Conservation (phyloP, 495 filamentous ascomycete genomes). For the Penicillium subrubescens region DNA sequence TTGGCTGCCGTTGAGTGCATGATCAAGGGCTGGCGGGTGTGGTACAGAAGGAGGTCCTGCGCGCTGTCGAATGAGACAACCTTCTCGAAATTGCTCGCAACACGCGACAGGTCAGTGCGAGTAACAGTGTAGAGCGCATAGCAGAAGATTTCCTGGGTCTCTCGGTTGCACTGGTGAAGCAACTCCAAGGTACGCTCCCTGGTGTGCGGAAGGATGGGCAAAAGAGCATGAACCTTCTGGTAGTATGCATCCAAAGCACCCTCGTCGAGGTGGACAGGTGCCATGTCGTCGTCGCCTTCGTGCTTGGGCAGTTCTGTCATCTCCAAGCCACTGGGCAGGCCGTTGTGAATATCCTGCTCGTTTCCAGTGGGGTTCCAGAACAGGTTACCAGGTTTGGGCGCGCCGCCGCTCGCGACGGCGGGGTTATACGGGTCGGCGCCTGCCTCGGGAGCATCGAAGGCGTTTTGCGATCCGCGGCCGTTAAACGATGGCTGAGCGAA, state of each 20-base stretch:
- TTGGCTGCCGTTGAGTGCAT: constrained; percentile 41
- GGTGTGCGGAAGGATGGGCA: constrained; percentile 71
- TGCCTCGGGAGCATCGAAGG: constrained; percentile 40
- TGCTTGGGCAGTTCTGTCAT: constrained; percentile 41
- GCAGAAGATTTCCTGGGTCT: constrained; percentile 70
- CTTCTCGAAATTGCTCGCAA: constrained; percentile 41
- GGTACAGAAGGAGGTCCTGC: constrained; percentile 53
- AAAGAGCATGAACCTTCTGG: constrained; percentile 67
- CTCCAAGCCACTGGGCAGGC: constrained; percentile 38
- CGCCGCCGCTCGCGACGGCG: constrained; percentile 29
- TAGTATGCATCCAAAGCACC: constrained; percentile 57
- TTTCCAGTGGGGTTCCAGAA: constrained; percentile 42
- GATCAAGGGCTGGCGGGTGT: constrained; percentile 51
- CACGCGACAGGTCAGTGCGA: constrained; percentile 41
- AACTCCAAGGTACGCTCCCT: constrained; percentile 63
- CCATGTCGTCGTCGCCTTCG: constrained; percentile 44
- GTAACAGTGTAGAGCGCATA: constrained; percentile 62
- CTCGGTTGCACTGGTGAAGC: constrained; percentile 59
- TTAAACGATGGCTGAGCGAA: constrained; percentile 50
- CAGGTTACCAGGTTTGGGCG: constrained; percentile 40
- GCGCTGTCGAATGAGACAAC: constrained; percentile 46
- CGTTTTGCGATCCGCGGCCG: constrained; percentile 41
- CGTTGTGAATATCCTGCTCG: constrained; percentile 40
- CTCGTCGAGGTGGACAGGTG: constrained; percentile 46
- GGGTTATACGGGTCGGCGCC: constrained; percentile 49